These are phyloP conservation scores for Thielaviopsis punctulata DNA, from an alignment of 2,329 filamentous ascomycete genomes.

Conservation along the genomic window DNA sequence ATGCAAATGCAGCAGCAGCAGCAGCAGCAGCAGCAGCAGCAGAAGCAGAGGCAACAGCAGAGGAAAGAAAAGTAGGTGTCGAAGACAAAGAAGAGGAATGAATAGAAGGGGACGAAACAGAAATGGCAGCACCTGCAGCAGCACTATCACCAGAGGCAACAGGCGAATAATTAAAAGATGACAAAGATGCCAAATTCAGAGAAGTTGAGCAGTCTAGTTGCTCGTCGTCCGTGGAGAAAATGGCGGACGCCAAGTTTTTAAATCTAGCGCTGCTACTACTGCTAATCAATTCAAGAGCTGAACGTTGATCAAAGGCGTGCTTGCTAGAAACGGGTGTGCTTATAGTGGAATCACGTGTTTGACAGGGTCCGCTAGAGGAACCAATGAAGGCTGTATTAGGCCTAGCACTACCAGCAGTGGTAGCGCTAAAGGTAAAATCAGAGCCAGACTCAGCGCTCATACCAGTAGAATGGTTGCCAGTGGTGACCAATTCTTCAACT, in stretches of 20 bases:
- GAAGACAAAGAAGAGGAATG: background rate
- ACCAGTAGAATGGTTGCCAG: background rate
- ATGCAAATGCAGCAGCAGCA: too few relatives aligned
- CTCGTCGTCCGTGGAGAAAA: background rate
- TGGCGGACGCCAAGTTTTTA: background rate
- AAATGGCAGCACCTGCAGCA: background rate
- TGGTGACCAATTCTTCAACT: background rate
- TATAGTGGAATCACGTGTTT: background rate
- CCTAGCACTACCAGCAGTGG: background rate
- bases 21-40: too few relatives aligned
- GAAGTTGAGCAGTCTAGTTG: constrained; percentile 5
- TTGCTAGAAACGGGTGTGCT: background rate
- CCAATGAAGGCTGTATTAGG: background rate
- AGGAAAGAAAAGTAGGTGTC: background rate
- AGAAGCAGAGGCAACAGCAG: background rate
- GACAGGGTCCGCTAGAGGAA: background rate
- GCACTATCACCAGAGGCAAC: too few relatives aligned
- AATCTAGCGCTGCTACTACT: background rate
- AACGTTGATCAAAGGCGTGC: too few relatives aligned
- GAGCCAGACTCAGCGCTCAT: background rate
- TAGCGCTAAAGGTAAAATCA: background rate
- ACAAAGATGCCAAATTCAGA: constrained; percentile 1
- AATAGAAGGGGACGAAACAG: background rate
- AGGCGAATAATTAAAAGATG: background rate
- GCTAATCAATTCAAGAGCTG: too few relatives aligned